phyloP scores from a whole-genome alignment of 768 basidiomycete species.

The Chiua virens region DNA sequence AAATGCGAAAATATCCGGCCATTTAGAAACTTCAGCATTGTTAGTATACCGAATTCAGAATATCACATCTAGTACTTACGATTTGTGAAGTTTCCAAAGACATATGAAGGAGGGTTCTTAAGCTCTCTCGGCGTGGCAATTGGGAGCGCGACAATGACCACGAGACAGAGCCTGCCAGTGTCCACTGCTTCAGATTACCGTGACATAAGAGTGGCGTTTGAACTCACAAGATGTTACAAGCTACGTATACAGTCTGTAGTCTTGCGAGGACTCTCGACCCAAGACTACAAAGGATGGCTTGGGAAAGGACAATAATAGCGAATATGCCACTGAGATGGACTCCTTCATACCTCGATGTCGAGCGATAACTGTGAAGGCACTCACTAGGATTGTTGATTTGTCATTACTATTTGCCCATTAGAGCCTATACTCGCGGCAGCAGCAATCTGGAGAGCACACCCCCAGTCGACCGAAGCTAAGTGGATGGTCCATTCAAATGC shows the following conservation, averaged over 20 bases:
- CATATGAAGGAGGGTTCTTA: conserved; percentile 57
- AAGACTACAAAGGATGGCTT: conserved; percentile 63
- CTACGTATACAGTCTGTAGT: conserved; percentile 54
- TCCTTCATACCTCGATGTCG: conserved; percentile 36
- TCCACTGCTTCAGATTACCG: background rate
- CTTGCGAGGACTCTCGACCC: conserved; percentile 65
- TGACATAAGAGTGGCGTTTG: background rate
- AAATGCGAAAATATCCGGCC: conserved; percentile 46
- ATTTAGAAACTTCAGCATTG: conserved; percentile 32
- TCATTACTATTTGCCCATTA: conserved; percentile 35
- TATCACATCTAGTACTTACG: conserved; percentile 31
- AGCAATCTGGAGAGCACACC: conserved; percentile 59
- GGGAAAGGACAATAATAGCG: conserved; percentile 54
- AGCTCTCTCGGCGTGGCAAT: conserved; percentile 57
- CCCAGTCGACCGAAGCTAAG: conserved; percentile 62
- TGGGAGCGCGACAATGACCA: conserved; percentile 58
- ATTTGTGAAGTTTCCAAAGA: conserved; percentile 60
- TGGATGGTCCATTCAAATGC: conserved; percentile 3
- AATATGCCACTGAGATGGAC: conserved; percentile 58
- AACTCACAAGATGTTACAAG: conserved; percentile 40
- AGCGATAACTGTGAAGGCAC: conserved; percentile 33
- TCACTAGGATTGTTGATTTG: conserved; percentile 45
- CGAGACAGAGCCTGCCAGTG: conserved; percentile 12
- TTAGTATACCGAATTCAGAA: background rate
- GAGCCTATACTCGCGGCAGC: conserved; percentile 59